These are phyloP conservation scores for Hymenoscyphus linearis DNA, from an alignment of 2,329 filamentous ascomycete genomes.

Conservation along the genomic window DNA sequence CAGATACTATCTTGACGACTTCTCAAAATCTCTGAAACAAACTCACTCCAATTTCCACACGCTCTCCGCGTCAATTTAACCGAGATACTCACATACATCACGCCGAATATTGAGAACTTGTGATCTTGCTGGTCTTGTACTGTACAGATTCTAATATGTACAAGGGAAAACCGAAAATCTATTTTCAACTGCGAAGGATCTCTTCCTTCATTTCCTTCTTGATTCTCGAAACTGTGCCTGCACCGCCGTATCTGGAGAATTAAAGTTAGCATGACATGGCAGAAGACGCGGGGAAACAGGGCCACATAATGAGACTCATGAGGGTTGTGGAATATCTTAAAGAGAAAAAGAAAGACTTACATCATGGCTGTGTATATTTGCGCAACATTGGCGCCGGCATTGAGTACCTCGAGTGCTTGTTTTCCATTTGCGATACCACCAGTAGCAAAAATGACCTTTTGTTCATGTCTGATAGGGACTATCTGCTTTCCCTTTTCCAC, in stretches of 20 bases:
- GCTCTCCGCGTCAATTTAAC: too few relatives aligned
- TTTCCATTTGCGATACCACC: slow-evolving; percentile 87
- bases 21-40: too few relatives aligned
- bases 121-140: too few relatives aligned
- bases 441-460: slow-evolving; percentile 85
- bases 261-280: slow-evolving; percentile 8
- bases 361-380: slow-evolving; percentile 79
- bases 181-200: slow-evolving; percentile 11
- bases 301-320: too few relatives aligned
- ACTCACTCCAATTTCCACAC: too few relatives aligned
- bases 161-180: background rate
- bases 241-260: slow-evolving; percentile 49
- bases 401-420: slow-evolving; percentile 74
- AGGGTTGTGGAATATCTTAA: background rate
- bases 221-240: slow-evolving; percentile 59
- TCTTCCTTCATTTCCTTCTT: slow-evolving; percentile 54
- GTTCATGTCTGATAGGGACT: slow-evolving; percentile 12
- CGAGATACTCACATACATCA: too few relatives aligned
- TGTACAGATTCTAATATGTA: too few relatives aligned
- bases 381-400: slow-evolving; percentile 83
- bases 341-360: background rate
- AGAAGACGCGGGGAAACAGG: background rate
- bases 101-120: too few relatives aligned
- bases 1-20: too few relatives aligned
- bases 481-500: background rate